These are phyloP conservation scores for Penicillium crystallinum DNA, from an alignment of 495 filamentous ascomycete genomes.

Conservation along the genomic window DNA sequence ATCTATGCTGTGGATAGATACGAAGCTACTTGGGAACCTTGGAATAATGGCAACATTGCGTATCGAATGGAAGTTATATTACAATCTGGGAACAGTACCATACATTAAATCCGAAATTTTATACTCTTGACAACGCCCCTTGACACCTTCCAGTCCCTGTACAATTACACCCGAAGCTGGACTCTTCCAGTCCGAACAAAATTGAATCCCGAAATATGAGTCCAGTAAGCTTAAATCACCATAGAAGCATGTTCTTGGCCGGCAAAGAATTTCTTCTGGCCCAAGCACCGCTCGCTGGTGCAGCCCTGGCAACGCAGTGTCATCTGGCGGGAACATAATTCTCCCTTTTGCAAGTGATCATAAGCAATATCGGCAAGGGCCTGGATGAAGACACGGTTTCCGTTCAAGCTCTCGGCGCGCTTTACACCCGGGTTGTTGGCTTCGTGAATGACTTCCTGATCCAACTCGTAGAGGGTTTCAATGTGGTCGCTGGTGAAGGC, in stretches of 20 bases:
- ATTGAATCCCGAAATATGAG: background rate
- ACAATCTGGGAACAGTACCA: too few species aligned
- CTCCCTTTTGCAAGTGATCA: slow-evolving; percentile 64
- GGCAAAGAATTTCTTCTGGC: slow-evolving; percentile 91
- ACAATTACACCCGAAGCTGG: background rate
- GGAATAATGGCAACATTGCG: background rate
- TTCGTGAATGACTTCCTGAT: slow-evolving; percentile 92
- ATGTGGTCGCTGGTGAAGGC: slow-evolving; percentile 99
- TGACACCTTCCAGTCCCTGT: background rate
- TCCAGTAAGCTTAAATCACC: slow-evolving; percentile 24
- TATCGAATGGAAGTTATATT: background rate
- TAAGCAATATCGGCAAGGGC: slow-evolving; percentile 85
- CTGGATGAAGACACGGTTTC: slow-evolving; percentile 82
- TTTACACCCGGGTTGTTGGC: slow-evolving; percentile 75
- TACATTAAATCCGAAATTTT: background rate
- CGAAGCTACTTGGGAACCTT: too few species aligned
- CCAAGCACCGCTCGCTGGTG: slow-evolving; percentile 80
- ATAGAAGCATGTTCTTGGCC: slow-evolving; percentile 34
- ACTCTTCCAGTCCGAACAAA: background rate
- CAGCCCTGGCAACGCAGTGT: slow-evolving; percentile 89
- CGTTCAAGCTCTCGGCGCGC: slow-evolving; percentile 89
- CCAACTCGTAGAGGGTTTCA: slow-evolving; percentile 93
- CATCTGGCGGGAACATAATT: slow-evolving; percentile 76
- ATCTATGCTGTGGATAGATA: too few species aligned
- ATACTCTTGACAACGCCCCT: background rate